These are phyloP conservation scores for Pseudocercospora macadamiae DNA, from an alignment of 2,329 filamentous ascomycete species.

Conservation along the genomic window DNA sequence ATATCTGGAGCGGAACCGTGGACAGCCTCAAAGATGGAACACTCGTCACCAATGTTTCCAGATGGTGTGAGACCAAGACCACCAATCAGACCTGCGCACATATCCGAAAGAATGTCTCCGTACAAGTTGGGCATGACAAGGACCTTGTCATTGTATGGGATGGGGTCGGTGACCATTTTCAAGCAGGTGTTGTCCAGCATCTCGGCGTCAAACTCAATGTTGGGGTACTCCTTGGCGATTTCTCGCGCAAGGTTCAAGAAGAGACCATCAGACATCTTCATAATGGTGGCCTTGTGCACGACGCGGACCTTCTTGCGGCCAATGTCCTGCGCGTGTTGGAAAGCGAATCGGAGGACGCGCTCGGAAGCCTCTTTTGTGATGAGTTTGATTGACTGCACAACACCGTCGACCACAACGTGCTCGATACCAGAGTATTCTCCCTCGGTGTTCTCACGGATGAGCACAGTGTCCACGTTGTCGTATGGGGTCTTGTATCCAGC, in stretches of 20 bases:
- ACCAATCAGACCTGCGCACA: constrained; percentile 98
- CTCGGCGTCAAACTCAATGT: constrained; percentile 95
- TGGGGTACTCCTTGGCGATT: constrained; percentile 91
- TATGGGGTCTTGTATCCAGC: constrained; percentile 98
- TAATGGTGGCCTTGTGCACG: constrained; percentile 99
- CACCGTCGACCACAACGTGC: constrained; percentile 95
- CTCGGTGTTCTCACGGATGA: constrained; percentile 99
- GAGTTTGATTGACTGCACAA: constrained; percentile 99
- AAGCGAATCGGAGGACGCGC: constrained; percentile 94
- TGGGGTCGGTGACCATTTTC: constrained; percentile 96
- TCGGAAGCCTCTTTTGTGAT: constrained; percentile 94
- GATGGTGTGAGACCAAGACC: constrained; percentile 96
- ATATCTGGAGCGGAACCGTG: constrained; percentile 98
- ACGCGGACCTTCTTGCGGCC: constrained; percentile 96
- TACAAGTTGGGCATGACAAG: constrained; percentile 98
- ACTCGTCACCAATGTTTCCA: constrained; percentile 98
- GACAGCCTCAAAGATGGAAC: constrained; percentile 99
- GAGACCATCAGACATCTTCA: constrained; percentile 99
- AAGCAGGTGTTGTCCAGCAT: constrained; percentile 98
- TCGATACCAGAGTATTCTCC: constrained; percentile 99
- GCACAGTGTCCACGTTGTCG: constrained; percentile 92
- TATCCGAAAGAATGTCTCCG: constrained; percentile 98
- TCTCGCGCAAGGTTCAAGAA: constrained; percentile 87
- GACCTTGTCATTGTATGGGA: constrained; percentile 98
- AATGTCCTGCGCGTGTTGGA: constrained; percentile 94